Base-by-base conservation (phyloP, 2,329 filamentous ascomycete genomes). In the Penicillium paneum region DNA sequence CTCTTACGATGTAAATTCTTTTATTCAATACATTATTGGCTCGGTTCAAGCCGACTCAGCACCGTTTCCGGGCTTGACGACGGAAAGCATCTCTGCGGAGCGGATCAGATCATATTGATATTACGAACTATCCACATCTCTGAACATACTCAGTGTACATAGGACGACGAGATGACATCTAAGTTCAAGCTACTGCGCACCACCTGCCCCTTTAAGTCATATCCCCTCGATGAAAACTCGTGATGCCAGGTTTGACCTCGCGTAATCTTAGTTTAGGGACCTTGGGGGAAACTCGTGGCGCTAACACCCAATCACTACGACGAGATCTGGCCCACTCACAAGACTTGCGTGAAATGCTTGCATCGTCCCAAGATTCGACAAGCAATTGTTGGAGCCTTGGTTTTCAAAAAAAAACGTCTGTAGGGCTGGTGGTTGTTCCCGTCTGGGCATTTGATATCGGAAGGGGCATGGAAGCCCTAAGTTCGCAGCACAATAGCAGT, bases 251-350 rank as follows among this genome's bases (percentile, higher is more conserved):
- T 34, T 38, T 36, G 52, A 45, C 54, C 56, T 54, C 51, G 38
- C 35, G 40, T 40, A 24, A 40, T 40, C 17, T 55, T 56, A 58
- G 21, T 52, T 46, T 46, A 59, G 50, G 62, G 59, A 64, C 62
- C 62, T 63, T 64, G 62, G 60, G 49, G 51, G 54, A 45, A 58
- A 54, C 21, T 51, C 26, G 54, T 29, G 36, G 26, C 26, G 26
- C 11, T 21, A 15, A 39, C 7, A 44, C 40, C 61, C 56, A 64
- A 64, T 61, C 56, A 60, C 24, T 32, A 24, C 1, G 12, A 21
- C 15, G 7, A 13, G 15, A 17, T 4, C 21, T 50, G 45, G 46
- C 31, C 56, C 52, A 59, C 53, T 42, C 10, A 24, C 10, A 42
- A 52, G 17, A 19, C 31, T 44, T 40, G n/a, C 24, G 19, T 46